A percentile compares a stretch with the other conserved stretches of the same genome.
Conservation (phyloP, 75 land plant genomes). For the Selaginella moellendorffii region DNA sequence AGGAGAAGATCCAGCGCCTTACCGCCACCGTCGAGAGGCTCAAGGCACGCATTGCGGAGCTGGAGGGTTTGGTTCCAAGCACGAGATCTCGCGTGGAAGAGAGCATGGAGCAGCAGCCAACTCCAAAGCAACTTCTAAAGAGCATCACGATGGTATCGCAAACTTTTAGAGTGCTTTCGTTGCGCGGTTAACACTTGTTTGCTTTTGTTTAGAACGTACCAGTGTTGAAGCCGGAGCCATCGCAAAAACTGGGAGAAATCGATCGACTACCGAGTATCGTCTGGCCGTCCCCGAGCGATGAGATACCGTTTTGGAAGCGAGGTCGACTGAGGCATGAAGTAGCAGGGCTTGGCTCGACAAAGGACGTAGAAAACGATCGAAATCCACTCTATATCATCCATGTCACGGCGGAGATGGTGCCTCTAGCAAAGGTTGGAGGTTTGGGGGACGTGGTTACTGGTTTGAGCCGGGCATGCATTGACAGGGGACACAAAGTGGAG, state of each 20-base stretch:
- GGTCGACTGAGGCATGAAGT: constrained; percentile 14
- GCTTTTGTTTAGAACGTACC: background rate
- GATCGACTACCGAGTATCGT: constrained; percentile 8
- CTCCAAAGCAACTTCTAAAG: background rate
- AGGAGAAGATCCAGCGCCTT: constrained; percentile 4
- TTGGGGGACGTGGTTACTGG: constrained; percentile 73
- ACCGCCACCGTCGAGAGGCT: constrained; percentile 8
- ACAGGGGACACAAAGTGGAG: constrained; percentile 48
- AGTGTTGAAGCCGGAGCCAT: constrained; percentile 7
- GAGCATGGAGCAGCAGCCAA: background rate
- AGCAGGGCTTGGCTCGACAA: background rate
- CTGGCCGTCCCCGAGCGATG: constrained; percentile 58
- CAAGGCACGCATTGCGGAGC: constrained; percentile 14
- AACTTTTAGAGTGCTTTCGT: background rate
- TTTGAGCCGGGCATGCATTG: constrained; percentile 45
- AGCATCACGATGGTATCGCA: background rate
- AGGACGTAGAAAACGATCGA: constrained; percentile 19
- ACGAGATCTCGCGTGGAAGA: background rate
- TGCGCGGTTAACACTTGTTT: background rate
- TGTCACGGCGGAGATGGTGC: constrained; percentile 67
- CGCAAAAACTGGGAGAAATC: background rate
- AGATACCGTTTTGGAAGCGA: constrained; percentile 45
- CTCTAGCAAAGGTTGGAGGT: constrained; percentile 63
- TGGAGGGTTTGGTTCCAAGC: background rate
- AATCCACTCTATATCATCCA: constrained; percentile 42